phyloP scores from a whole-genome alignment of 2,329 filamentous ascomycete species.

The Fusarium coffeatum region DNA sequence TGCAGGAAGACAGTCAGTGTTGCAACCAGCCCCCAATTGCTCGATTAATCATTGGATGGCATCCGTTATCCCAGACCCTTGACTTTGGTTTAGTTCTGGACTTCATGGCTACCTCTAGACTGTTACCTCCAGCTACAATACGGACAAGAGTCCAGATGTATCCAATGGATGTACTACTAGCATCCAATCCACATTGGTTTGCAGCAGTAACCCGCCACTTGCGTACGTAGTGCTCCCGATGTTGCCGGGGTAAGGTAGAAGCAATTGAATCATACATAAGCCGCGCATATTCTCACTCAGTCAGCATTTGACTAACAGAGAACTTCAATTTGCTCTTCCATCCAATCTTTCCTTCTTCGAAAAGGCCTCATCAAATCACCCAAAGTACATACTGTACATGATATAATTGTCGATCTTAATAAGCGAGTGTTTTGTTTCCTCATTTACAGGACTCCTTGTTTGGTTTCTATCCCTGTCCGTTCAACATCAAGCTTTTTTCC shows the following conservation, averaged over 20 bases:
- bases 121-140: background rate
- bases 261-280: conserved; percentile 26
- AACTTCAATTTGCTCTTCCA: background rate
- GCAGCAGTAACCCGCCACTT: conserved; percentile 33
- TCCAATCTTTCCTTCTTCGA: background rate
- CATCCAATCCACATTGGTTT: background rate
- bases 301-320: conserved; percentile 13
- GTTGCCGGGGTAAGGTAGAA: conserved; percentile 25
- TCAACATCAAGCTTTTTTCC: conserved; percentile 27
- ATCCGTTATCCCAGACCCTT: background rate
- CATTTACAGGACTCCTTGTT: background rate
- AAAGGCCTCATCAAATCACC: background rate
- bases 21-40: background rate
- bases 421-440: conserved; percentile 26
- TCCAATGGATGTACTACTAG: background rate
- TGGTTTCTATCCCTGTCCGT: background rate
- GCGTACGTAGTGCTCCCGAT: conserved; percentile 39
- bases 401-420: conserved; percentile 21
- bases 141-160: background rate
- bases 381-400: background rate
- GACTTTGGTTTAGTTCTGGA: background rate
- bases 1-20: background rate
- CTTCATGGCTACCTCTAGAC: background rate
- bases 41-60: background rate
- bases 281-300: conserved; percentile 13